Percentiles rank a stretch among this genome's conserved stretches.
phyloP scores from a whole-genome alignment of 2,329 filamentous ascomycete genomes.

The Taxawa tesnikishii region DNA sequence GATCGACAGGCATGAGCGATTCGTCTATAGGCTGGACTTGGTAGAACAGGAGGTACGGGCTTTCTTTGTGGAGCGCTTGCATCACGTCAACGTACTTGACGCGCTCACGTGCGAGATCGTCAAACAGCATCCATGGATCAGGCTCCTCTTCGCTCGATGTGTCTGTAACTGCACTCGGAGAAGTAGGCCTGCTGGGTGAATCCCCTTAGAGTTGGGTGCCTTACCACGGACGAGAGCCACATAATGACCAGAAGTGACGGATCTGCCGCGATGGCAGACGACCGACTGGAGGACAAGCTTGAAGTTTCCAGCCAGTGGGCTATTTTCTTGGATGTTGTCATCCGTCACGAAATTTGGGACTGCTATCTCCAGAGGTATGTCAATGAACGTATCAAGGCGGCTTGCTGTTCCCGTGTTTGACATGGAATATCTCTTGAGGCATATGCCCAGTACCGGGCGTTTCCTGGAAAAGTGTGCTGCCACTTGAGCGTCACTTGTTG shows the following conservation, averaged over 20 bases:
- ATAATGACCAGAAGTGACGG: slow-evolving; percentile 83
- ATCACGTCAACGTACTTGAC: slow-evolving; percentile 69
- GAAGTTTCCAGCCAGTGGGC: slow-evolving; percentile 71
- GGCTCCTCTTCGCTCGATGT: slow-evolving; percentile 49
- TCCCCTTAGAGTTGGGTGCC: slow-evolving; percentile 19
- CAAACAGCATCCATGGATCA: slow-evolving; percentile 80
- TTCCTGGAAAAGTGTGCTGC: slow-evolving; percentile 75
- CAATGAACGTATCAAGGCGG: slow-evolving; percentile 70
- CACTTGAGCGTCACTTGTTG: slow-evolving; percentile 62
- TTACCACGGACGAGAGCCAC: slow-evolving; percentile 71
- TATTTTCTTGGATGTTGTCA: slow-evolving; percentile 54
- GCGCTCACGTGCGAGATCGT: slow-evolving; percentile 66
- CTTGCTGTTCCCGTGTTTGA: slow-evolving; percentile 54
- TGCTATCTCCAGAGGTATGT: slow-evolving; percentile 75
- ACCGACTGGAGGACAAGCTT: slow-evolving; percentile 85
- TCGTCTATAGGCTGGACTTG: slow-evolving; percentile 79
- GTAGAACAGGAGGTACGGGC: slow-evolving; percentile 90
- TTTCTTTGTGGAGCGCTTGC: slow-evolving; percentile 67
- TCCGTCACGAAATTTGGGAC: slow-evolving; percentile 85
- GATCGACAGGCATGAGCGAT: slow-evolving; percentile 12
- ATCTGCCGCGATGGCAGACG: slow-evolving; percentile 81
- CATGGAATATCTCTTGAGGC: slow-evolving; percentile 80
- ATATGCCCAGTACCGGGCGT: slow-evolving; percentile 81
- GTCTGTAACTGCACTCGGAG: too few species aligned
- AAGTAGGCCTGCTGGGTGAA: too few species aligned